A percentile compares a stretch with the other conserved stretches of the same genome.
These are phyloP conservation scores for Pelargonium australe DNA, from an alignment of 441 rosid genomes.

Conservation along the genomic window DNA sequence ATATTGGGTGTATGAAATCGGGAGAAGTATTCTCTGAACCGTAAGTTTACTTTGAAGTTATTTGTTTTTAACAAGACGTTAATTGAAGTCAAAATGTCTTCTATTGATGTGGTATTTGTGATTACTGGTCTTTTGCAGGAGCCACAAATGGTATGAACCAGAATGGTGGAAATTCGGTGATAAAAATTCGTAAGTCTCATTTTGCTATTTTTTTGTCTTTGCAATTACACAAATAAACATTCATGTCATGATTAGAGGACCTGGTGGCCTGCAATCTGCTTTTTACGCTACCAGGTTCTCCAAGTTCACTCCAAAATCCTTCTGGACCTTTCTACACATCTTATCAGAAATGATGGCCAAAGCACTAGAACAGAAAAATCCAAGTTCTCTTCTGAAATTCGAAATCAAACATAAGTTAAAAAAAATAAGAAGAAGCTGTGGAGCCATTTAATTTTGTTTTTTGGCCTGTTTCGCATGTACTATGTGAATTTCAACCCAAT, in stretches of 20 bases:
- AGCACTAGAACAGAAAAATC: too few species aligned
- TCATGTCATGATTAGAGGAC: background rate
- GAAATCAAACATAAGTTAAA: too few species aligned
- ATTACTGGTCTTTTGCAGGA: constrained; percentile 39
- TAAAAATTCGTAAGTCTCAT: constrained; percentile 68
- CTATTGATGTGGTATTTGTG: background rate
- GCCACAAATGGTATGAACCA: constrained; percentile 88
- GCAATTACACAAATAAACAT: background rate
- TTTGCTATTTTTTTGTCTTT: background rate
- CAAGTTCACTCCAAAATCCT: too few species aligned
- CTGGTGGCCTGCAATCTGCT: too few species aligned
- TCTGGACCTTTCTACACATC: too few species aligned
- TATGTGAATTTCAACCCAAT: too few species aligned
- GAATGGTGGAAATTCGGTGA: constrained; percentile 99
- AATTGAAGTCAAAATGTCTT: background rate
- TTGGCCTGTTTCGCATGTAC: too few species aligned
- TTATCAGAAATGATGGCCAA: too few species aligned
- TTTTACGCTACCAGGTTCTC: too few species aligned
- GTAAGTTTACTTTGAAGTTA: constrained; percentile 40
- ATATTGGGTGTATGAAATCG: constrained; percentile 97
- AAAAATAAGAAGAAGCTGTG: too few species aligned
- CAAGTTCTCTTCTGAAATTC: too few species aligned
- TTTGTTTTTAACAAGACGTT: background rate
- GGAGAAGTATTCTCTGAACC: constrained; percentile 88
- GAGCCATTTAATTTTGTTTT: too few species aligned